Evolutionary conservation across 805 yeast genomes (phyloP).

Genomic region (Diddensiella transvaalensis): DNA sequence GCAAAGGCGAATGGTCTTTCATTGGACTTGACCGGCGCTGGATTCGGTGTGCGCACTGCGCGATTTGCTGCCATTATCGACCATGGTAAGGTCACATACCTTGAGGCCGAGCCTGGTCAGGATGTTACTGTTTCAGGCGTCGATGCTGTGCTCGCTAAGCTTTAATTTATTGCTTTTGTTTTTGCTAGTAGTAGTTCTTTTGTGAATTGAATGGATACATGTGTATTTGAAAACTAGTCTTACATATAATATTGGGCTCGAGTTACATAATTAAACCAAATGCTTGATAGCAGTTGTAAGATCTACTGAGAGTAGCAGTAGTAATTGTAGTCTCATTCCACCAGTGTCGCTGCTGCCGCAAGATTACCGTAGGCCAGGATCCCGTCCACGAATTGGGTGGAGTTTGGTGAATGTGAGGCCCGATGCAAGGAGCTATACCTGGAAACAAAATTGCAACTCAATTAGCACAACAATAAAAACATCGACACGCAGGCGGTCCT

Average conservation of each 20-base stretch:
- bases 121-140: constrained; percentile 45
- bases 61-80: constrained; percentile 73
- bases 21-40: constrained; percentile 50
- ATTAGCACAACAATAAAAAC: no score
- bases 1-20: constrained; percentile 57
- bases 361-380: background rate
- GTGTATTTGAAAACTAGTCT: no score
- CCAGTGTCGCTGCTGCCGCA: background rate
- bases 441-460: background rate
- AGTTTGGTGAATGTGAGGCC: constrained; percentile 1
- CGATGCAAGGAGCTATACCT: background rate
- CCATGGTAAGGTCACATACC: constrained; percentile 50
- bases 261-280: no score
- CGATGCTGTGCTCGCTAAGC: constrained; percentile 42
- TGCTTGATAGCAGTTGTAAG: no score
- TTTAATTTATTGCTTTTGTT: constrained; percentile 24
- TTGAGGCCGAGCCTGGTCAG: constrained; percentile 44
- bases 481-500: no score
- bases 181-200: background rate
- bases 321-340: constrained; percentile 2
- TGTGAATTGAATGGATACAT: background rate
- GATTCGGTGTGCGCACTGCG: constrained; percentile 56
- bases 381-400: background rate
- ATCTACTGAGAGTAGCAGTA: no score
- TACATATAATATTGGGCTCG: no score